These are phyloP conservation scores for Thielaviopsis musarum DNA, from an alignment of 2,329 filamentous ascomycete genomes.

Conservation along the genomic window DNA sequence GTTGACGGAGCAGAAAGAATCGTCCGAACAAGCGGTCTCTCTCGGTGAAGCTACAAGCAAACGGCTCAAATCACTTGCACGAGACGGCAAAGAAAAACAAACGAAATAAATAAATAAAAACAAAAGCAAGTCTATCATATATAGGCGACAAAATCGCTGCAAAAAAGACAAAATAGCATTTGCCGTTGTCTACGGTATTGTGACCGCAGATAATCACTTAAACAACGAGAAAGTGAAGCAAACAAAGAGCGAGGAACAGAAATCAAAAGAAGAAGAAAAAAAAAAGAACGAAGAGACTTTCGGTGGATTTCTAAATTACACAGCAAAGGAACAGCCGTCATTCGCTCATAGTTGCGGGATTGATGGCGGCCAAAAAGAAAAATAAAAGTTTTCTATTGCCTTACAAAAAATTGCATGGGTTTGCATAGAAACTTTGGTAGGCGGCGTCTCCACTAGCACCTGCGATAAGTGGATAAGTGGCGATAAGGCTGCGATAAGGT, in stretches of 20 bases:
- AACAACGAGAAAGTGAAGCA: neutral
- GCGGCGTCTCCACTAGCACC: neutral
- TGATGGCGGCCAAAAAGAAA: neutral
- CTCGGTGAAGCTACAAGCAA: neutral
- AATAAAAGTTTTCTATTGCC: neutral
- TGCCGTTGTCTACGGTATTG: neutral
- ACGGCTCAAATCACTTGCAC: conserved; percentile 1
- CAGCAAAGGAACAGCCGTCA: neutral
- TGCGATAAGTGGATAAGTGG: conserved; percentile 1
- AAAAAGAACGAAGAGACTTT: neutral
- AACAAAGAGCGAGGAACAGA: neutral
- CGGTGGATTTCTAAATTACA: neutral
- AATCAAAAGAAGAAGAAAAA: neutral
- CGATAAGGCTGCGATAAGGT: neutral
- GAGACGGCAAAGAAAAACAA: conserved; percentile 14
- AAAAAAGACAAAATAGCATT: conserved; percentile 1
- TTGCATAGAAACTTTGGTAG: neutral
- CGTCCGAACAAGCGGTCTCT: neutral
- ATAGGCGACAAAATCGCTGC: neutral
- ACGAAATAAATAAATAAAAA: conserved; percentile 2
- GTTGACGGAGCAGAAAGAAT: neutral
- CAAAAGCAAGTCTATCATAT: neutral
- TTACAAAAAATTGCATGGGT: neutral
- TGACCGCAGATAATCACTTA: neutral
- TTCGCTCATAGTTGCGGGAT: neutral